phyloP scores from a whole-genome alignment of 768 basidiomycete genomes.

The Leucocoprinus leucothites region DNA sequence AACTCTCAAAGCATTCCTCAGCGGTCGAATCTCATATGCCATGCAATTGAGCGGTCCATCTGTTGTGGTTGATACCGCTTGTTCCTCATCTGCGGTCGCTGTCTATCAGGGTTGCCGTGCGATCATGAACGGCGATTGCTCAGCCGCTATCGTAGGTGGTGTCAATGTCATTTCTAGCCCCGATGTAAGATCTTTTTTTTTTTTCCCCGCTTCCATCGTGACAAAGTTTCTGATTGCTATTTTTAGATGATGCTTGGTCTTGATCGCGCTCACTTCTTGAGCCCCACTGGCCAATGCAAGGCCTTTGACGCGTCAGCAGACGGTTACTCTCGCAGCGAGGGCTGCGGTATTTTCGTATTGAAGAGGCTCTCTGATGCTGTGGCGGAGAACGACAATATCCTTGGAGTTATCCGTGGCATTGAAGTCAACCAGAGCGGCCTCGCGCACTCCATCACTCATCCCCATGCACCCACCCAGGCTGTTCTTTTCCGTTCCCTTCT shows the following conservation, averaged over 20 bases:
- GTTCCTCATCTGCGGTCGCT: slow-evolving; percentile 69
- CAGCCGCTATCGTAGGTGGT: slow-evolving; percentile 71
- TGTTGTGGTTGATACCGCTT: slow-evolving; percentile 71
- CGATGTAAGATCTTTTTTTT: slow-evolving; percentile 45
- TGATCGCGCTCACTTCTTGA: slow-evolving; percentile 68
- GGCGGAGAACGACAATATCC: slow-evolving; percentile 62
- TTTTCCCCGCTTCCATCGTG: neutral
- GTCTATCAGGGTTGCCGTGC: slow-evolving; percentile 70
- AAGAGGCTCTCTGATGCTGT: slow-evolving; percentile 71
- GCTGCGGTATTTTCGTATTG: slow-evolving; percentile 68
- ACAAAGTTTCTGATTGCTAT: neutral
- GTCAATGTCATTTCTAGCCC: slow-evolving; percentile 71
- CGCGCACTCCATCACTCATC: slow-evolving; percentile 69
- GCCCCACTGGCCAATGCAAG: slow-evolving; percentile 64
- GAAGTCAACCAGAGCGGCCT: slow-evolving; percentile 73
- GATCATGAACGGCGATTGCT: slow-evolving; percentile 59
- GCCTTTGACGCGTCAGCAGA: slow-evolving; percentile 71
- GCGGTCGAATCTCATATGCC: slow-evolving; percentile 69
- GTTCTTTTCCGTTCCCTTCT: slow-evolving; percentile 51
- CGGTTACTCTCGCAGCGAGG: slow-evolving; percentile 72
- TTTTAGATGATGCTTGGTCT: slow-evolving; percentile 67
- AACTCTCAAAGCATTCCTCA: slow-evolving; percentile 66
- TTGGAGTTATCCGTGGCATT: slow-evolving; percentile 64
- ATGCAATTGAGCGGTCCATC: slow-evolving; percentile 72
- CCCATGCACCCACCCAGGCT: slow-evolving; percentile 61